A percentile compares a stretch with the other conserved stretches of the same genome.
Conservation (phyloP, 768 basidiomycete species). For the Mycena galopus region DNA sequence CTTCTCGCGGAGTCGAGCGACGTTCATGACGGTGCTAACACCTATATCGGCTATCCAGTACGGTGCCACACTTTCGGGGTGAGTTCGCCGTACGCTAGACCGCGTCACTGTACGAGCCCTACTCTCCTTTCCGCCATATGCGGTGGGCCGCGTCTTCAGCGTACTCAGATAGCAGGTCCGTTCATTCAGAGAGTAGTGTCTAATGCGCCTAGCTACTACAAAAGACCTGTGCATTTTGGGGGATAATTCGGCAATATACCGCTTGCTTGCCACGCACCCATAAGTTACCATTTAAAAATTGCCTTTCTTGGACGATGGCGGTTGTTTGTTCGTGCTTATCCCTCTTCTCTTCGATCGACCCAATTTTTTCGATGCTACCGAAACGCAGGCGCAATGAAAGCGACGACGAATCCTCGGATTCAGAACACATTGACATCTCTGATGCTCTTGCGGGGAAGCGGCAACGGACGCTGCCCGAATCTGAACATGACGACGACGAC, state of each 20-base stretch:
- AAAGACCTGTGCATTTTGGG: too few species aligned
- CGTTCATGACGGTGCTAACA: neutral
- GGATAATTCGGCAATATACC: too few species aligned
- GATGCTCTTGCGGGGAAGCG: slow-evolving; percentile 67
- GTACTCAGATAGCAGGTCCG: too few species aligned
- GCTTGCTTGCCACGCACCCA: too few species aligned
- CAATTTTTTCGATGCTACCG: slow-evolving; percentile 21
- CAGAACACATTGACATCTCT: slow-evolving; percentile 73
- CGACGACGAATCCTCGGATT: slow-evolving; percentile 38
- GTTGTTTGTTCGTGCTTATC: slow-evolving; percentile 12
- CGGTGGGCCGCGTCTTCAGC: too few species aligned
- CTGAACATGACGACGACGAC: slow-evolving; percentile 46
- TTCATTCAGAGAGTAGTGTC: too few species aligned
- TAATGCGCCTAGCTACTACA: too few species aligned
- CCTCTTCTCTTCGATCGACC: neutral
- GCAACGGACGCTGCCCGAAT: slow-evolving; percentile 40
- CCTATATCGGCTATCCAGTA: neutral
- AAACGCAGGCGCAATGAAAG: slow-evolving; percentile 33
- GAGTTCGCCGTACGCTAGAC: too few species aligned
- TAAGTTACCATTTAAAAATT: neutral
- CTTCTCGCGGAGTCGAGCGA: slow-evolving; percentile 17
- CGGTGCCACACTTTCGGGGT: too few species aligned
- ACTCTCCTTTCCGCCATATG: neutral
- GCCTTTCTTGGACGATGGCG: slow-evolving; percentile 1
- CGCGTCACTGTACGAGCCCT: neutral